These are phyloP conservation scores for Penicillium goetzii DNA, from an alignment of 495 filamentous ascomycete genomes.

Conservation along the genomic window DNA sequence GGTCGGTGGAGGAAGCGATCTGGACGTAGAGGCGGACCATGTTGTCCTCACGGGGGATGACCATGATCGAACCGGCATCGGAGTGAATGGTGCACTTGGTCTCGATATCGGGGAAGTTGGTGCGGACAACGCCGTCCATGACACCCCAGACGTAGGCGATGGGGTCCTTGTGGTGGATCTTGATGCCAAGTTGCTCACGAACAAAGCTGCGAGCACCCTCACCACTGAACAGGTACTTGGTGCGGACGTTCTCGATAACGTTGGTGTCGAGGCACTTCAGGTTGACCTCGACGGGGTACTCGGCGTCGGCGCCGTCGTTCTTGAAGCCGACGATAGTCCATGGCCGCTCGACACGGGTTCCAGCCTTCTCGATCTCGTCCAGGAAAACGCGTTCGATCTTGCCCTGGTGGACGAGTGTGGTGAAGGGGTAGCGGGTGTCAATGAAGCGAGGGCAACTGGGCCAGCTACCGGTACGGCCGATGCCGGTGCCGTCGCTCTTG, in stretches of 20 bases:
- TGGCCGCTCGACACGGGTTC: conserved; percentile 59
- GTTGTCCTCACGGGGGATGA: conserved; percentile 80
- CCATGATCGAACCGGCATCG: conserved; percentile 70
- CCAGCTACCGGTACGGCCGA: conserved; percentile 64
- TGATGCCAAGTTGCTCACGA: conserved; percentile 59
- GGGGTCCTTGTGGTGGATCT: conserved; percentile 65
- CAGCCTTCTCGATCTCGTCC: conserved; percentile 63
- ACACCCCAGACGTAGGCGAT: conserved; percentile 78
- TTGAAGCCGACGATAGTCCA: conserved; percentile 66
- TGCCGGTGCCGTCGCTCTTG: conserved; percentile 51
- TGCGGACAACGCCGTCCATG: conserved; percentile 79
- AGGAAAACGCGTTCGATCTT: conserved; percentile 68
- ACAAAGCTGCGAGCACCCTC: conserved; percentile 69
- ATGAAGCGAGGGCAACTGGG: conserved; percentile 66
- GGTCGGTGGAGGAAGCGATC: conserved; percentile 65
- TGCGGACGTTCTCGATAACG: conserved; percentile 62
- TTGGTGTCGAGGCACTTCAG: conserved; percentile 77
- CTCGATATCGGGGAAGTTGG: conserved; percentile 87
- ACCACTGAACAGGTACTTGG: conserved; percentile 69
- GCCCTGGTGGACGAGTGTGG: conserved; percentile 66
- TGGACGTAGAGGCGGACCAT: conserved; percentile 78
- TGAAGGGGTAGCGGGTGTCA: conserved; percentile 68
- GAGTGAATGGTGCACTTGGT: conserved; percentile 87
- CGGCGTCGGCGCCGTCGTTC: conserved; percentile 56
- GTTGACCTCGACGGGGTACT: conserved; percentile 67